Conservation (phyloP, 352 stramenopile genomes). For the Phytophthora sansomeana region DNA sequence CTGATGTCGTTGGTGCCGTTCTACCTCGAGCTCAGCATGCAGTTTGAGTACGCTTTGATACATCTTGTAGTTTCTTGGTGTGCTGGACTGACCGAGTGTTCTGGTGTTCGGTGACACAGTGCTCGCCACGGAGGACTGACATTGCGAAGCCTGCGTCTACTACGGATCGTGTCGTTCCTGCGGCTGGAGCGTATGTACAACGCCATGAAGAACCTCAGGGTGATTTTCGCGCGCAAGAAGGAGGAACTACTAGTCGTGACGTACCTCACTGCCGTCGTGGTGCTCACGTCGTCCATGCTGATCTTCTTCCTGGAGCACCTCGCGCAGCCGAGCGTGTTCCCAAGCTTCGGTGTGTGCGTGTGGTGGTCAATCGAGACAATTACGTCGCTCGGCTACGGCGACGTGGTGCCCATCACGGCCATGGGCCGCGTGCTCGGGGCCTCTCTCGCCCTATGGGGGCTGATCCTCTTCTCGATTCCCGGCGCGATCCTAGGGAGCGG, state of each 20-base stretch:
- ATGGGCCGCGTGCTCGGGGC: slow-evolving; percentile 51
- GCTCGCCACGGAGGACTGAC: slow-evolving; percentile 46
- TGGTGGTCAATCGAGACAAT: slow-evolving; percentile 77
- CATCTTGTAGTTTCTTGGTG: too few species aligned
- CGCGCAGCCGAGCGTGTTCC: slow-evolving; percentile 57
- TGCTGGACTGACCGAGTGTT: too few species aligned
- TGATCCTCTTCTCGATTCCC: slow-evolving; percentile 73
- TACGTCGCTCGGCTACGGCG: slow-evolving; percentile 73
- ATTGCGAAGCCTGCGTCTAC: slow-evolving; percentile 60
- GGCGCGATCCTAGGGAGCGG: slow-evolving; percentile 64
- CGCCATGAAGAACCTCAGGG: slow-evolving; percentile 61
- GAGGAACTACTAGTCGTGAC: slow-evolving; percentile 69
- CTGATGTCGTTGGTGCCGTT: slow-evolving; percentile 62
- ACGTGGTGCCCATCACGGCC: slow-evolving; percentile 59
- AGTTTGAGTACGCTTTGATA: slow-evolving; percentile 45
- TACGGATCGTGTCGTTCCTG: slow-evolving; percentile 67
- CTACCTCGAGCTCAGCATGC: slow-evolving; percentile 65
- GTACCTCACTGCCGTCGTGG: slow-evolving; percentile 61
- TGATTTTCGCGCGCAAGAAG: slow-evolving; percentile 66
- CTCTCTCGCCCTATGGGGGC: slow-evolving; percentile 59
- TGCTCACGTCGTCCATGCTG: slow-evolving; percentile 65
- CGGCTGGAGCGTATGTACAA: slow-evolving; percentile 70
- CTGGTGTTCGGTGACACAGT: slow-evolving; percentile 17
- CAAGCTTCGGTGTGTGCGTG: slow-evolving; percentile 54
- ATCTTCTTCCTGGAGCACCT: slow-evolving; percentile 74